These are phyloP conservation scores for Pyrenopolyporus hunteri DNA, from an alignment of 495 filamentous ascomycete species.

Conservation along the genomic window DNA sequence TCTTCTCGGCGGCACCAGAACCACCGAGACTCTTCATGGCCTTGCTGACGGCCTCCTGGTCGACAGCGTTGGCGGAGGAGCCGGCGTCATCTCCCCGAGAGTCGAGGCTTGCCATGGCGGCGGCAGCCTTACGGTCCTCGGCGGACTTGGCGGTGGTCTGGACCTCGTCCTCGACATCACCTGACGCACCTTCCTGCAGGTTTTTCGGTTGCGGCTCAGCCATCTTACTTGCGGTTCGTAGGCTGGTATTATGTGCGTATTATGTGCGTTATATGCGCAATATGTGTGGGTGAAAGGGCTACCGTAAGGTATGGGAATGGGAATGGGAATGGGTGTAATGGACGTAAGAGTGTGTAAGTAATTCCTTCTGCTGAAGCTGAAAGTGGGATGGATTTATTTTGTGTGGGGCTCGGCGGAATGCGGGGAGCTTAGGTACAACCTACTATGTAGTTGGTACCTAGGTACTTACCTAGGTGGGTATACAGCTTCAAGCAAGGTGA, in stretches of 20 bases:
- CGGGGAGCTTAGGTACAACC: too few relatives aligned
- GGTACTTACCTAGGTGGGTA: too few relatives aligned
- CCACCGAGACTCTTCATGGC: conserved; percentile 75
- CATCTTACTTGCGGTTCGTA: too few relatives aligned
- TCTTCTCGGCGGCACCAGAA: conserved; percentile 47
- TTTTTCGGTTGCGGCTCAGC: conserved; percentile 63
- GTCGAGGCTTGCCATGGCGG: conserved; percentile 80
- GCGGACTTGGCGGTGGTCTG: conserved; percentile 71
- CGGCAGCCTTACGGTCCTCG: conserved; percentile 90
- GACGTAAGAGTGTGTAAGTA: too few relatives aligned
- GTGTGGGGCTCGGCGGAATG: too few relatives aligned
- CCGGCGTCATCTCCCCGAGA: conserved; percentile 61
- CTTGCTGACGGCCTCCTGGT: conserved; percentile 81
- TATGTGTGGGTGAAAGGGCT: neutral
- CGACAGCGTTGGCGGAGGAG: conserved; percentile 59
- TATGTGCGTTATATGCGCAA: neutral
- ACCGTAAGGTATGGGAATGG: neutral
- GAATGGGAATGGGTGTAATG: too few relatives aligned
- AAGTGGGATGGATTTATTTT: too few relatives aligned
- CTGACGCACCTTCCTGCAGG: conserved; percentile 64
- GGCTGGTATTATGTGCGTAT: neutral
- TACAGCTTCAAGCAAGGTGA: too few relatives aligned
- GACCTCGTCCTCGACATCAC: conserved; percentile 64
- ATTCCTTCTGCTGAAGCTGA: too few relatives aligned
- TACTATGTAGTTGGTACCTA: too few relatives aligned